Evolutionary conservation across 192 early-diverging fungal species (phyloP).

Genomic region (Gamsiella multidivaricata): DNA sequence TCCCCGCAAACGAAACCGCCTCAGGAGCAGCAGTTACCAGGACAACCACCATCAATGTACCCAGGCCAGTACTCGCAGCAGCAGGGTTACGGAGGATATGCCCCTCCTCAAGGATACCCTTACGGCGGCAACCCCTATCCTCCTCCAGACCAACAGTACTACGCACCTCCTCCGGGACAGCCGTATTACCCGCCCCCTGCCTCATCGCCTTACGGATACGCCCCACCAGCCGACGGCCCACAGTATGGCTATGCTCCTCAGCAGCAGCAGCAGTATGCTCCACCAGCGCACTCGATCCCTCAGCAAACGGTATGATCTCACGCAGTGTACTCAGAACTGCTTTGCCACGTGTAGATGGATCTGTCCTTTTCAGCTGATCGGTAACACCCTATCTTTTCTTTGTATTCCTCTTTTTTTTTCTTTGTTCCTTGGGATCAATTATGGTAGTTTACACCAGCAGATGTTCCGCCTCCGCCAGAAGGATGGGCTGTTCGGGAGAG

Average conservation of each 20-base stretch:
- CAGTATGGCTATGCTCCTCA: neutral
- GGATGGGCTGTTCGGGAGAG: slow-evolving; percentile 27
- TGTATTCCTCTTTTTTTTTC: too few species aligned
- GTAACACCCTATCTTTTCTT: too few species aligned
- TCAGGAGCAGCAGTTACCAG: neutral
- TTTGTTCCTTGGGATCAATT: neutral
- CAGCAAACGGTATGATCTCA: slow-evolving; percentile 21
- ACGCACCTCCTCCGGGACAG: slow-evolving; percentile 11
- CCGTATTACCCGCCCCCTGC: slow-evolving; percentile 30
- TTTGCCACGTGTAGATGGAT: too few species aligned
- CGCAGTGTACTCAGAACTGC: too few species aligned
- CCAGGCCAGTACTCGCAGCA: slow-evolving; percentile 21
- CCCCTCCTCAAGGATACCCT: slow-evolving; percentile 10
- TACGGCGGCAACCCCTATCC: slow-evolving; percentile 11
- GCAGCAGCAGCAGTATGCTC: slow-evolving; percentile 24
- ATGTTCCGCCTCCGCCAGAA: slow-evolving; percentile 24
- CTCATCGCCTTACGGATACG: slow-evolving; percentile 7
- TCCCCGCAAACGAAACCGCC: too few species aligned
- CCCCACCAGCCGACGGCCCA: neutral
- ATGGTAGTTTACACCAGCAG: slow-evolving; percentile 16
- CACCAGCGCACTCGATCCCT: slow-evolving; percentile 10
- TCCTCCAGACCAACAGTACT: slow-evolving; percentile 5
- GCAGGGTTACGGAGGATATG: slow-evolving; percentile 13
- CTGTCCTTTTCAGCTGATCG: too few species aligned
- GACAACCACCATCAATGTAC: slow-evolving; percentile 10